Evolutionary conservation across 1,284 basidiomycete species (phyloP).

Genomic region (Schizopora paradoxa): DNA sequence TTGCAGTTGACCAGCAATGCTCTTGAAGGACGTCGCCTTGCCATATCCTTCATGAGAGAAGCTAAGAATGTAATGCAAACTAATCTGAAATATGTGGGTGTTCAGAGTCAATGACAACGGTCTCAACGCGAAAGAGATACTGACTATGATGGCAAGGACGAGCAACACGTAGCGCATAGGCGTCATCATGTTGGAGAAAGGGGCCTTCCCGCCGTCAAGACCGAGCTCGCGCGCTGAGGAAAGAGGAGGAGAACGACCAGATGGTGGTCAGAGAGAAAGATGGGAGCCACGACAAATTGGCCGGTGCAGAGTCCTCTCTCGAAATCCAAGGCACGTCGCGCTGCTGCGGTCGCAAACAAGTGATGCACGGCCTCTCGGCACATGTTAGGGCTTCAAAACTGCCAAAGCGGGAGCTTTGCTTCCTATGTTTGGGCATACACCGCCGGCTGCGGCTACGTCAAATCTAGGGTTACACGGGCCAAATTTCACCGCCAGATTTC

Average conservation of each 20-base stretch:
- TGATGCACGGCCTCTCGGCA: too few relatives aligned
- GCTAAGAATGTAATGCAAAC: constrained; percentile 66
- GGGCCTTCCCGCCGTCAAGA: constrained; percentile 3
- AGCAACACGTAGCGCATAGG: constrained; percentile 70
- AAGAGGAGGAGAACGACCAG: constrained; percentile 4
- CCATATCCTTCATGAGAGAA: constrained; percentile 69
- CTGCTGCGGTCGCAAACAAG: too few relatives aligned
- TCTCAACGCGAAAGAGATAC: constrained; percentile 26
- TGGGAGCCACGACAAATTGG: too few relatives aligned
- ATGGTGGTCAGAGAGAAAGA: background rate
- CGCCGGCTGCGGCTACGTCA: background rate
- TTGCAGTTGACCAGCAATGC: constrained; percentile 42
- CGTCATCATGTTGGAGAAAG: constrained; percentile 61
- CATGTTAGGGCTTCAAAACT: too few relatives aligned
- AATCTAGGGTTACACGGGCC: background rate
- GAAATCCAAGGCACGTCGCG: too few relatives aligned
- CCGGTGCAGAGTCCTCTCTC: too few relatives aligned
- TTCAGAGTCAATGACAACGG: background rate
- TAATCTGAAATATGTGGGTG: constrained; percentile 40
- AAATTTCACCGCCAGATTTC: constrained; percentile 1
- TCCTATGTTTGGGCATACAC: background rate
- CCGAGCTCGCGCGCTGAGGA: background rate
- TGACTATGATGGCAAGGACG: constrained; percentile 58
- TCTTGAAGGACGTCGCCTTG: constrained; percentile 54
- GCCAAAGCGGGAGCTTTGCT: background rate